Conservation (phyloP, 495 filamentous ascomycete genomes). For the Neurospora pannonica region DNA sequence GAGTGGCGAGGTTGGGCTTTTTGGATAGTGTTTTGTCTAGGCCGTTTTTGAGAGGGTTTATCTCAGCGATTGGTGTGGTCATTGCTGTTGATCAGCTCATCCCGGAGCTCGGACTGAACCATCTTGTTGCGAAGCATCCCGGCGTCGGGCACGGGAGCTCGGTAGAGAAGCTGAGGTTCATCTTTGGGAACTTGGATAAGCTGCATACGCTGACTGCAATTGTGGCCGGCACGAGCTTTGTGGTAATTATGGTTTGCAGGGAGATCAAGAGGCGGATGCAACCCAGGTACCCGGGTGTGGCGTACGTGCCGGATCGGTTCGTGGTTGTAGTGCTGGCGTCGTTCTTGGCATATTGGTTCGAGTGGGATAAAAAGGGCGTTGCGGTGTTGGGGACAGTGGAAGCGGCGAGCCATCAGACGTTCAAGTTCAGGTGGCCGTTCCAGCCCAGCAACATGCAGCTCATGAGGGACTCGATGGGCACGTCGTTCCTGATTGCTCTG, state of each 20-base stretch:
- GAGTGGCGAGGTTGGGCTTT: constrained; percentile 79
- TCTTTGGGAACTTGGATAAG: constrained; percentile 53
- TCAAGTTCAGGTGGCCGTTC: constrained; percentile 82
- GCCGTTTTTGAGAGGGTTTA: constrained; percentile 90
- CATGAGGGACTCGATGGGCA: constrained; percentile 79
- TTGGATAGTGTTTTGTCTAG: constrained; percentile 88
- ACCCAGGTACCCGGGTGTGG: constrained; percentile 68
- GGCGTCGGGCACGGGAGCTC: constrained; percentile 72
- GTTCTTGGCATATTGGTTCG: constrained; percentile 64
- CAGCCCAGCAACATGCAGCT: constrained; percentile 63
- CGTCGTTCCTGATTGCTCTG: constrained; percentile 86
- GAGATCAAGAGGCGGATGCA: constrained; percentile 76
- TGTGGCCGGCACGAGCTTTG: constrained; percentile 71
- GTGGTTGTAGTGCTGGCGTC: constrained; percentile 81
- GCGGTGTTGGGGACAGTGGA: constrained; percentile 75
- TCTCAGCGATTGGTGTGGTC: constrained; percentile 90
- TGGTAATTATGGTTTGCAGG: constrained; percentile 77
- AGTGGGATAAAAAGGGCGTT: constrained; percentile 75
- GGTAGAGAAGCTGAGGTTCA: constrained; percentile 73
- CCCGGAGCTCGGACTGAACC: constrained; percentile 74
- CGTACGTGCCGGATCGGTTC: constrained; percentile 90
- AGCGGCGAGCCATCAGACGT: constrained; percentile 54
- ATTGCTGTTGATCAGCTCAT: constrained; percentile 93
- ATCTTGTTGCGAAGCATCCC: constrained; percentile 43
- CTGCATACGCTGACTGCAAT: constrained; percentile 64